phyloP scores from a whole-genome alignment of 2,329 filamentous ascomycete genomes.

The Talaromyces marneffei region DNA sequence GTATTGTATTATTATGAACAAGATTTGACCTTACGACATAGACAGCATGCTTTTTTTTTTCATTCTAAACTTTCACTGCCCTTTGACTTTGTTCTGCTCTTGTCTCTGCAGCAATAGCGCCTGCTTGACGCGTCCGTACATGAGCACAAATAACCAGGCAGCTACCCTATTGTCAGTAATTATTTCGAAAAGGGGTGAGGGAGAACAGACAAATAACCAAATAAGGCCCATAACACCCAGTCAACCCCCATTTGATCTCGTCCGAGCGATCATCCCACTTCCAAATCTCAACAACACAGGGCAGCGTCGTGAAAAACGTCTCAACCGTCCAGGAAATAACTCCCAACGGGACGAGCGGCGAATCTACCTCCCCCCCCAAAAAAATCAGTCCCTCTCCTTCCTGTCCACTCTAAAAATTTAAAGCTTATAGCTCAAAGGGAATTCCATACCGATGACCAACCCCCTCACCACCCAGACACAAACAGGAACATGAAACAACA shows the following conservation, averaged over 20 bases:
- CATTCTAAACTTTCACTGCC: conserved; percentile 5
- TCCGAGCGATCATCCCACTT: conserved; percentile 47
- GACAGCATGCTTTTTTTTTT: background rate
- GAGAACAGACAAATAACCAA: conserved; percentile 48
- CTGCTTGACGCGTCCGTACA: conserved; percentile 9
- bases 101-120: conserved; percentile 7
- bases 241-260: conserved; percentile 46
- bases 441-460: conserved; percentile 44
- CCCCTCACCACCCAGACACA: conserved; percentile 56
- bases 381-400: background rate
- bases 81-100: background rate
- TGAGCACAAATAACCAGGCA: conserved; percentile 1
- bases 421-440: background rate
- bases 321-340: conserved; percentile 56
- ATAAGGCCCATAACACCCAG: conserved; percentile 54
- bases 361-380: conserved; percentile 35
- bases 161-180: conserved; percentile 11
- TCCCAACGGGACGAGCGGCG: conserved; percentile 54
- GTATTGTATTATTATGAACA: background rate
- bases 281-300: conserved; percentile 57
- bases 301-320: conserved; percentile 56
- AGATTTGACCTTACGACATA: background rate
- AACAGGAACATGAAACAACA: conserved; percentile 56
- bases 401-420: too few species aligned
- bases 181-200: background rate